A percentile compares a stretch with the other conserved stretches of the same genome.
Conservation (phyloP, 176 grass and related monocot species). For the Oryza meridionalis region DNA sequence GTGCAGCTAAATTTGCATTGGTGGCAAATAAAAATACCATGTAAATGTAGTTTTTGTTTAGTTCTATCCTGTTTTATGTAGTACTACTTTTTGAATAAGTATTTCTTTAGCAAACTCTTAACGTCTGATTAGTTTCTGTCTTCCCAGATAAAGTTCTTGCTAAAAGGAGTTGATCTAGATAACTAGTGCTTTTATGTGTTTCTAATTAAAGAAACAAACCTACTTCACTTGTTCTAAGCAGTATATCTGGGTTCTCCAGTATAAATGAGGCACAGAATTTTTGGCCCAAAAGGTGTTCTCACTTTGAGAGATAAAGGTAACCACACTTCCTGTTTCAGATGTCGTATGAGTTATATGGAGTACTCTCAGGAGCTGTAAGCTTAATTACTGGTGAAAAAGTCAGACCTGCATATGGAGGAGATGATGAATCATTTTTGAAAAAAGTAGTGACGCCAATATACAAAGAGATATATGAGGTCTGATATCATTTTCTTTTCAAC, state of each 20-base stretch:
- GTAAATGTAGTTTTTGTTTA: neutral
- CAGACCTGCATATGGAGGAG: constrained; percentile 76
- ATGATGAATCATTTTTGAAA: constrained; percentile 77
- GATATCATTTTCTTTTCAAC: constrained; percentile 37
- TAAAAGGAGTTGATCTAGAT: constrained; percentile 9
- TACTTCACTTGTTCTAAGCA: constrained; percentile 2
- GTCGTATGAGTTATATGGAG: constrained; percentile 96
- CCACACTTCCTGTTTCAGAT: constrained; percentile 73
- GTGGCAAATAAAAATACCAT: neutral
- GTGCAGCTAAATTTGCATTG: constrained; percentile 20
- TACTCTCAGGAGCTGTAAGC: constrained; percentile 86
- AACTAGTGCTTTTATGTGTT: constrained; percentile 29
- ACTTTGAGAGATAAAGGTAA: constrained; percentile 2
- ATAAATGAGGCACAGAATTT: neutral
- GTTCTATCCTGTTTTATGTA: neutral
- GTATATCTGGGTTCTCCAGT: neutral
- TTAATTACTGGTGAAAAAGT: constrained; percentile 90
- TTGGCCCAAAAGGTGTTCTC: constrained; percentile 9
- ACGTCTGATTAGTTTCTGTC: constrained; percentile 17
- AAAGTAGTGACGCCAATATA: constrained; percentile 90
- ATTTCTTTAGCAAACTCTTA: constrained; percentile 1
- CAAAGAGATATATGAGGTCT: constrained; percentile 66
- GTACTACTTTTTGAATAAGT: neutral
- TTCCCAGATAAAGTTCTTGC: neutral
- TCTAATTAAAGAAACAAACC: neutral